Evolutionary conservation across 805 yeast species (phyloP), one percentile per base, ranked within the genome.

Genomic region (Blastobotrys muscicola): DNA sequence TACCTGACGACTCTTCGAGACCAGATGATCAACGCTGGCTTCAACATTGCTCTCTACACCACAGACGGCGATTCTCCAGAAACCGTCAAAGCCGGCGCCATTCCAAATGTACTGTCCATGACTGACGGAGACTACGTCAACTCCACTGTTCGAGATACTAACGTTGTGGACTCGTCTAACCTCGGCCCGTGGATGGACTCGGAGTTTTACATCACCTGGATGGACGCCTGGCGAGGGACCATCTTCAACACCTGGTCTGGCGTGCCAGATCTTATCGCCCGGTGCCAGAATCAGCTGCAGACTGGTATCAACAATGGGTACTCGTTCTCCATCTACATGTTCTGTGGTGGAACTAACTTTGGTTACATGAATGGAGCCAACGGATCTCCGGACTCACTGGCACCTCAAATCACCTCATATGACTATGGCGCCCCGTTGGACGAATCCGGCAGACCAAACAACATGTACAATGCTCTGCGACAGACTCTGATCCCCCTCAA

Each of bases 351-450:
- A 4, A 40, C 43, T 16, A 40, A 40, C 30, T 40, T 33, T 12
- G 43, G 43, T 8, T 40, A 33, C 36, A 13, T n/a, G n/a, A 40
- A 33, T 15, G 43, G 43, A 7, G 36, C 37, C 29, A 16, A 32
- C 13, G 33, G 15, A 5, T 31, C 10, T 16, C 26, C 26, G 26
- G 37, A 32, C 43, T 9, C 11, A 4, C n/a, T 34, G 20, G 9
- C 29, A 2, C n/a, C 32, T 15, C 11, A 29, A 3, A 34, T 32
- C 36, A 33, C 43, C 11, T 31, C 37, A 6, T 40, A 40, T 20
- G 43, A 40, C 33, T 40, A 40, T 11, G 43, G 43, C 15, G 43
- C 43, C 8, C 43, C 43, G 9, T 13, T 40, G n/a, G 43, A 40
- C 30, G 43, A 40, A 31, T 32, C 37, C 6, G 43, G 43, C n/a